Conservation (phyloP, 805 yeast genomes). For the Starmerella kuoi region DNA sequence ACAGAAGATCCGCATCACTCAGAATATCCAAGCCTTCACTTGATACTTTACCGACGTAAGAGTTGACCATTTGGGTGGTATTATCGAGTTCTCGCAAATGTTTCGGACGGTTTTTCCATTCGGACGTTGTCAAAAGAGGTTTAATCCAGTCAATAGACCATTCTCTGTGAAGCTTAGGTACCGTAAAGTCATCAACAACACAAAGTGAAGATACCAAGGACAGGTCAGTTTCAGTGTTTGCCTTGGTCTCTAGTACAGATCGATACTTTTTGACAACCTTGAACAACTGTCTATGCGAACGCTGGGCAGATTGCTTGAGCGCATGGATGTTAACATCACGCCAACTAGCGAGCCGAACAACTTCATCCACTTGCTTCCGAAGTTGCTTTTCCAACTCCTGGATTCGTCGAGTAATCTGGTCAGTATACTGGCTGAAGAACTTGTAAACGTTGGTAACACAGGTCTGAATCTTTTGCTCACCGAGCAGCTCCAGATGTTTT, state of each 20-base stretch:
- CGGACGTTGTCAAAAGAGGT: slow-evolving; percentile 8
- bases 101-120: slow-evolving; percentile 47
- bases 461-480: slow-evolving; percentile 18
- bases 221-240: neutral
- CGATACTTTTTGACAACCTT: slow-evolving; percentile 77
- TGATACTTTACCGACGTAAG: slow-evolving; percentile 31
- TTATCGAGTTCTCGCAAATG: slow-evolving; percentile 41
- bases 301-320: slow-evolving; percentile 80
- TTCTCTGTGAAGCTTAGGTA: neutral
- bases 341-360: slow-evolving; percentile 88
- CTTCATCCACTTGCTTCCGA: slow-evolving; percentile 72
- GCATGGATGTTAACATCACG: slow-evolving; percentile 92
- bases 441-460: slow-evolving; percentile 46
- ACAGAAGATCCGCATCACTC: slow-evolving; percentile 35
- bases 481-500: slow-evolving; percentile 34
- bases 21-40: slow-evolving; percentile 19
- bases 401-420: slow-evolving; percentile 38
- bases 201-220: neutral
- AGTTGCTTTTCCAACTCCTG: slow-evolving; percentile 39
- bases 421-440: slow-evolving; percentile 56
- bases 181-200: too few species aligned
- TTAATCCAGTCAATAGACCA: slow-evolving; percentile 1
- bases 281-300: slow-evolving; percentile 74
- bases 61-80: slow-evolving; percentile 46
- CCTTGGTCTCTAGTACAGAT: slow-evolving; percentile 40